Evolutionary conservation across 2,329 filamentous ascomycete genomes (phyloP).

Genomic region (Cryphonectria naterciae): DNA sequence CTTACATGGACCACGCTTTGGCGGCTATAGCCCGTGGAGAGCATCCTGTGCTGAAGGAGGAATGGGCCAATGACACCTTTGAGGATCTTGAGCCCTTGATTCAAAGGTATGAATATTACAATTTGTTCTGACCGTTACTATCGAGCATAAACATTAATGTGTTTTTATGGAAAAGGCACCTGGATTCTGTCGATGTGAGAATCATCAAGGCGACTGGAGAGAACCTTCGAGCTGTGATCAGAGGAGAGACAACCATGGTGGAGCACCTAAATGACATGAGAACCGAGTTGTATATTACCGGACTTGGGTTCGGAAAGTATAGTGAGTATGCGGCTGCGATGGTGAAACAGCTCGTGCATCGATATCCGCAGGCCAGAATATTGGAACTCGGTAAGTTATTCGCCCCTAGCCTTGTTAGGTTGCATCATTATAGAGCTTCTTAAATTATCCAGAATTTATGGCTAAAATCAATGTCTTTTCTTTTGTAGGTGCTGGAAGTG

Average conservation of each 20-base stretch:
- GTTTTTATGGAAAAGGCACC: not conserved
- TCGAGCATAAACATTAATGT: not conserved
- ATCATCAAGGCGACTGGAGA: not conserved
- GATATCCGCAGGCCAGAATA: not conserved
- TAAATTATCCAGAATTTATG: not conserved
- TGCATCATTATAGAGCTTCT: no score
- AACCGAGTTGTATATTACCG: not conserved
- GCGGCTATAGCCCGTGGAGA: not conserved
- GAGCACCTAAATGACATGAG: not conserved
- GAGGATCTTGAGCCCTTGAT: not conserved
- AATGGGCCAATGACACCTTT: not conserved
- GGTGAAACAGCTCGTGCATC: not conserved
- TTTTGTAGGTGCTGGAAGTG: not conserved
- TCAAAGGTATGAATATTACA: not conserved
- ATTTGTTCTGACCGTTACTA: not conserved
- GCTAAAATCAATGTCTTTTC: not conserved
- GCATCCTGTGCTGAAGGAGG: not conserved
- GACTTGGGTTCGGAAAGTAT: not conserved
- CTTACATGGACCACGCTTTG: not conserved
- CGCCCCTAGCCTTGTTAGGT: no score
- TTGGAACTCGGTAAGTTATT: not conserved
- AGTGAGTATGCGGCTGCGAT: not conserved
- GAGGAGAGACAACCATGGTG: not conserved
- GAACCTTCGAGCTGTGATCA: not conserved
- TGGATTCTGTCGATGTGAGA: not conserved